These are phyloP conservation scores for Claviceps sorghi DNA, from an alignment of 2,329 filamentous ascomycete species.

Conservation along the genomic window DNA sequence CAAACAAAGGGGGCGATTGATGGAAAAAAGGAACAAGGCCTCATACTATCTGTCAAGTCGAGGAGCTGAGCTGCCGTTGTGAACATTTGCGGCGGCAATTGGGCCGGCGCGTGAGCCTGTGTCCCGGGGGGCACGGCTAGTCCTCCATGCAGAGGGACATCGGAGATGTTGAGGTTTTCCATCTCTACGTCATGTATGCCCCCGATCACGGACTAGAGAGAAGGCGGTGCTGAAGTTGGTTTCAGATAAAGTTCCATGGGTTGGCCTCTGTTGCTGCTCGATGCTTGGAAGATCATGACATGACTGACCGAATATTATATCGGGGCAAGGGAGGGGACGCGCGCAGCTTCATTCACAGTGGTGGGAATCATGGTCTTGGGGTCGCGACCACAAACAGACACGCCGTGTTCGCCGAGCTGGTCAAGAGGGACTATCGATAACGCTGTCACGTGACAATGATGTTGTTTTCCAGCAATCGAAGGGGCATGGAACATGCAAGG, in stretches of 20 bases:
- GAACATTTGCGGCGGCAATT: constrained; percentile 91
- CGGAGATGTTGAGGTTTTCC: constrained; percentile 39
- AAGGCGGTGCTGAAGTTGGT: constrained; percentile 2
- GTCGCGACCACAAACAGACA: not conserved
- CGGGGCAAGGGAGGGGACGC: not conserved
- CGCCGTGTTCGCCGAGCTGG: not conserved
- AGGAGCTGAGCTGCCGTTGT: constrained; percentile 91
- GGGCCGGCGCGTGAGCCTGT: constrained; percentile 32
- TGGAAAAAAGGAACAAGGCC: not conserved
- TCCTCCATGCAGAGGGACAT: constrained; percentile 29
- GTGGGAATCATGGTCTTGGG: not conserved
- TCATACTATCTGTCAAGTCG: constrained; percentile 91
- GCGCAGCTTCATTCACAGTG: not conserved
- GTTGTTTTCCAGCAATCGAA: not conserved
- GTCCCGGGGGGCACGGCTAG: constrained; percentile 15
- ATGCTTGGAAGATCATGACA: not conserved
- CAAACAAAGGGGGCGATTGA: not conserved
- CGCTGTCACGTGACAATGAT: not conserved
- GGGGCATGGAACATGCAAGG: constrained; percentile 4
- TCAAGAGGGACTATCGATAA: constrained; percentile 3
- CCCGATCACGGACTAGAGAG: not conserved
- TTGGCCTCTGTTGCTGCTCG: not conserved
- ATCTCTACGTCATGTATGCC: constrained; percentile 22
- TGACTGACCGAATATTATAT: not conserved
- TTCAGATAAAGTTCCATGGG: not conserved